phyloP scores from a whole-genome alignment of 805 yeast species.

The Sugiyamaella chiloensis region DNA sequence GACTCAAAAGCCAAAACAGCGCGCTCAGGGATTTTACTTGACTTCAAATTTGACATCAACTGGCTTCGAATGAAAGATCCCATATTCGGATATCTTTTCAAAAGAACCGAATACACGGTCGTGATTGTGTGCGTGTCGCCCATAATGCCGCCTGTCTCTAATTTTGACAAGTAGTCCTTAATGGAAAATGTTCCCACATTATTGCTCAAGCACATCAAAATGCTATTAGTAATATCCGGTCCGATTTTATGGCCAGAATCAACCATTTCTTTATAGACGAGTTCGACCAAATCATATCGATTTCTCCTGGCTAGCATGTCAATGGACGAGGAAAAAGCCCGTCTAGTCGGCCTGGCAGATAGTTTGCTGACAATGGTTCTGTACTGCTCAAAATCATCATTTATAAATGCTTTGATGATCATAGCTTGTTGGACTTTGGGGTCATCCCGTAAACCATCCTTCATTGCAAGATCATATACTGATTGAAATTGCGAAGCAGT shows the following conservation, averaged over 20 bases:
- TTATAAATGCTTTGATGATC: conserved; percentile 11
- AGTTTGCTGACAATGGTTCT: background rate
- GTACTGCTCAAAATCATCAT: conserved; percentile 4
- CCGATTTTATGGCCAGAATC: conserved; percentile 4
- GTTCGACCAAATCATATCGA: background rate
- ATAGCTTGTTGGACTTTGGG: conserved; percentile 11
- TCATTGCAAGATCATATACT: conserved; percentile 6
- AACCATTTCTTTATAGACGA: background rate
- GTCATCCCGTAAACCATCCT: conserved; percentile 8
- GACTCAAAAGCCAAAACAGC: background rate
- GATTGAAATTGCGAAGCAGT: conserved; percentile 1
- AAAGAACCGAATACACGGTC: background rate
- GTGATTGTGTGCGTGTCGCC: background rate
- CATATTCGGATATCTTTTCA: background rate
- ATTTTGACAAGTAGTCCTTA: background rate
- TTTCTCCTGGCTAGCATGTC: background rate
- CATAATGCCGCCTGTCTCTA: background rate
- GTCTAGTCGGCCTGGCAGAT: background rate
- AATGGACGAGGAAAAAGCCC: background rate
- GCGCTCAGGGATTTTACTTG: background rate
- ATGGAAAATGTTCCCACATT: background rate
- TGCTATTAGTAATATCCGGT: conserved; percentile 3
- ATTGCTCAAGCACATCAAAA: background rate
- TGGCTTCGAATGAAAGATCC: background rate
- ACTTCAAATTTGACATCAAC: background rate